Conservation (phyloP, 31 red algal species). For the Endocladia muricata region DNA sequence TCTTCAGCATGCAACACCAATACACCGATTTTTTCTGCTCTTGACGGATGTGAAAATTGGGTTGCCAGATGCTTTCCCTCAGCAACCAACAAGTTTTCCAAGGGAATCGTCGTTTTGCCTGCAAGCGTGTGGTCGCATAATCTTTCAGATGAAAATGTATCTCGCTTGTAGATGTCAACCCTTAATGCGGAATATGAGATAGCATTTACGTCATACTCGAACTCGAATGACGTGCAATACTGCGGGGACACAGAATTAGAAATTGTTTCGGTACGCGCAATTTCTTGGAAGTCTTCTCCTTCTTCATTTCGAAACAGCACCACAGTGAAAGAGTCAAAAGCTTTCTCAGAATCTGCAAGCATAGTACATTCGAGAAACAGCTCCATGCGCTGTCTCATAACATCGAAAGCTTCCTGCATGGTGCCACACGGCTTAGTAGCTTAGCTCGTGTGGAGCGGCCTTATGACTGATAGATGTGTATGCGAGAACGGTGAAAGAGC, state of each 20-base stretch:
- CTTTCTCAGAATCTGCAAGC: background rate
- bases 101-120: conserved; percentile 16
- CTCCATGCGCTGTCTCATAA: conserved; percentile 38
- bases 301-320: background rate
- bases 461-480: too few relatives aligned
- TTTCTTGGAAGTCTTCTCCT: conserved; percentile 18
- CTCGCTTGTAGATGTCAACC: conserved; percentile 37
- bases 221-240: conserved; percentile 45
- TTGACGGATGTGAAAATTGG: conserved; percentile 21
- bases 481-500: too few relatives aligned
- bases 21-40: conserved; percentile 19
- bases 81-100: conserved; percentile 16
- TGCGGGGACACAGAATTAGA: conserved; percentile 9
- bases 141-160: conserved; percentile 6
- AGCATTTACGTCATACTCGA: background rate
- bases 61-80: conserved; percentile 37
- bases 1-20: conserved; percentile 23
- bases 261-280: conserved; percentile 57
- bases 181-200: conserved; percentile 7
- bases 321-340: conserved; percentile 23
- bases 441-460: too few relatives aligned
- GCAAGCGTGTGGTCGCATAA: conserved; percentile 10
- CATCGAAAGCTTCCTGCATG: too few relatives aligned
- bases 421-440: too few relatives aligned
- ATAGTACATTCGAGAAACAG: conserved; percentile 24